Percentiles rank a stretch among this genome's conserved stretches.
phyloP scores from a whole-genome alignment of 1,284 basidiomycete species.

The Puccinia coronata region DNA sequence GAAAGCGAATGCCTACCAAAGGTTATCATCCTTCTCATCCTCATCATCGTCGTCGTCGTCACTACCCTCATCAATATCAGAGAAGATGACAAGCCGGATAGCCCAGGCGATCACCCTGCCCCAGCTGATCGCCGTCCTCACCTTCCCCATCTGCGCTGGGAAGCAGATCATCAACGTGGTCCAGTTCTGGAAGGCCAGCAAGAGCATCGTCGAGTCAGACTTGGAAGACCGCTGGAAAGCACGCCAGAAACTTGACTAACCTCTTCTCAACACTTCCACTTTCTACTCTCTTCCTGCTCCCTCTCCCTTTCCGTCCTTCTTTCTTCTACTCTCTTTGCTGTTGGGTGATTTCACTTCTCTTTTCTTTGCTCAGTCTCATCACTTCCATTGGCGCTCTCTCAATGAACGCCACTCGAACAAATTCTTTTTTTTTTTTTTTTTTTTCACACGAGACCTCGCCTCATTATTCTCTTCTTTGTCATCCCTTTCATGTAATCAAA shows the following conservation, averaged over 20 bases:
- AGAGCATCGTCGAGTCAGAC: constrained; percentile 64
- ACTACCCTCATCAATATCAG: neutral
- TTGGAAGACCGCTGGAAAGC: constrained; percentile 52
- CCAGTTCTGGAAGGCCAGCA: constrained; percentile 98
- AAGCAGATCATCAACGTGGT: constrained; percentile 97
- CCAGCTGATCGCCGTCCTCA: constrained; percentile 70
- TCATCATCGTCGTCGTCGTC: neutral
- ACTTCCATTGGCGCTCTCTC: too few relatives aligned
- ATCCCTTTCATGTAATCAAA: too few relatives aligned
- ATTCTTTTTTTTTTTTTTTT: too few relatives aligned
- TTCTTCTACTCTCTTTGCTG: too few relatives aligned
- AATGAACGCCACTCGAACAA: too few relatives aligned
- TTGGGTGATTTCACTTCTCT: too few relatives aligned
- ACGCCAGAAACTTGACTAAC: neutral
- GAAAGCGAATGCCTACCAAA: neutral
- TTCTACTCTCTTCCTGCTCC: too few relatives aligned
- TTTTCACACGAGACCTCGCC: too few relatives aligned
- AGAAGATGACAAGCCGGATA: neutral
- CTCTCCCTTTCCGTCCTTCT: too few relatives aligned
- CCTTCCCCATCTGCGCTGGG: constrained; percentile 71
- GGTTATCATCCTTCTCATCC: neutral
- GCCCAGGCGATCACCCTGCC: constrained; percentile 70
- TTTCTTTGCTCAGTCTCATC: too few relatives aligned
- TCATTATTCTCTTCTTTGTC: too few relatives aligned
- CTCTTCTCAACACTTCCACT: too few relatives aligned